A percentile compares a stretch with the other conserved stretches of the same genome.
Conservation (phyloP, 179 eudicot species). For the Actinidia polygama region DNA sequence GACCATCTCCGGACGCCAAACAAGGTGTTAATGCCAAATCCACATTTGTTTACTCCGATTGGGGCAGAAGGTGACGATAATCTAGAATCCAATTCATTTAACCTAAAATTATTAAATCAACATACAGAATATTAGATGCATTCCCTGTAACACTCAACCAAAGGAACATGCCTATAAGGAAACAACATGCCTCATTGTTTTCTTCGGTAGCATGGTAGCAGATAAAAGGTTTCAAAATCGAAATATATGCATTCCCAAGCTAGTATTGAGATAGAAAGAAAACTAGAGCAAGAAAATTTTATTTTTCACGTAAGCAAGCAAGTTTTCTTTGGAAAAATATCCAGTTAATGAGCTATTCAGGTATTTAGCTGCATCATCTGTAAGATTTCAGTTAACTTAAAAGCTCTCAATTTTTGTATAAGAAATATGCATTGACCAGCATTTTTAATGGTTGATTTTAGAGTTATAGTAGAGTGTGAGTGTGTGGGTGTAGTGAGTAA, state of each 20-base stretch:
- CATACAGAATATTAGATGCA: slow-evolving; percentile 15
- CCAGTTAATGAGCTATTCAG: too few species aligned
- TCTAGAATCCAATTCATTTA: slow-evolving; percentile 87
- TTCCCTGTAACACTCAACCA: not conserved
- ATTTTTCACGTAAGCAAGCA: too few species aligned
- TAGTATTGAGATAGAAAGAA: not conserved
- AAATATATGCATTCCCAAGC: not conserved
- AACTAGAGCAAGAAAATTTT: slow-evolving; percentile 12
- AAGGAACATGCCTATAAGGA: slow-evolving; percentile 4
- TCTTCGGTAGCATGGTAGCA: not conserved
- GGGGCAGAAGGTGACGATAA: slow-evolving; percentile 67
- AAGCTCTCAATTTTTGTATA: too few species aligned
- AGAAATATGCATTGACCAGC: not conserved
- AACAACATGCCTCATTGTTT: not conserved
- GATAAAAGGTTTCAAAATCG: not conserved
- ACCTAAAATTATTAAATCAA: slow-evolving; percentile 44
- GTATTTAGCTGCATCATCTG: not conserved
- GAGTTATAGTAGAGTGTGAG: too few species aligned
- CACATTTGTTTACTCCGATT: slow-evolving; percentile 59
- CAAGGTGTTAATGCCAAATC: slow-evolving; percentile 49
- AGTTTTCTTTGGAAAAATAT: too few species aligned
- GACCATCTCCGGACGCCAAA: too few species aligned
- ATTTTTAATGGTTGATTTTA: too few species aligned
- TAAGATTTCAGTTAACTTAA: not conserved
- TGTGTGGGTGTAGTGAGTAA: too few species aligned